These are phyloP conservation scores for Acorus gramineus DNA, from an alignment of 106 monocot species.

Conservation along the genomic window DNA sequence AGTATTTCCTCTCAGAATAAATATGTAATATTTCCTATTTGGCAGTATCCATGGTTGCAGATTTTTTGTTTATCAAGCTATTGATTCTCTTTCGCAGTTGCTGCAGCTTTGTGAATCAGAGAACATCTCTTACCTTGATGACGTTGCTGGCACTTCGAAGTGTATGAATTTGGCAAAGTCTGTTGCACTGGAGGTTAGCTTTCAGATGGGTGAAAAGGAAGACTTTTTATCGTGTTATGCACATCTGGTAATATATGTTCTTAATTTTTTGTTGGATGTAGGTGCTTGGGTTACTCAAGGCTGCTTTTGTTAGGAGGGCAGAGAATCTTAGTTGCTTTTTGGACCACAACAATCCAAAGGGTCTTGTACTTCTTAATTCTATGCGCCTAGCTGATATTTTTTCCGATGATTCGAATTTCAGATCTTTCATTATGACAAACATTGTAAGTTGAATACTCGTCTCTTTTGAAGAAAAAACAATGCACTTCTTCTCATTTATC, in stretches of 20 bases:
- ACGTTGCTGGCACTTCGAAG: conserved; percentile 75
- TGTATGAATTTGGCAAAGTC: conserved; percentile 79
- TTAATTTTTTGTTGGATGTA: conserved; percentile 16
- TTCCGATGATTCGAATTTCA: conserved; percentile 97
- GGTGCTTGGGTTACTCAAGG: conserved; percentile 78
- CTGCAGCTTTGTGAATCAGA: conserved; percentile 97
- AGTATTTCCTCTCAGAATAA: too few relatives aligned
- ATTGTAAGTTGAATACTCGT: conserved; percentile 35
- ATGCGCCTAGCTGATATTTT: conserved; percentile 90
- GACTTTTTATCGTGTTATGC: background rate
- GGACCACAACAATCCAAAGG: conserved; percentile 53
- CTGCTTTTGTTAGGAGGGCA: conserved; percentile 38
- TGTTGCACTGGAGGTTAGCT: conserved; percentile 69
- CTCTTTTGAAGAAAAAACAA: background rate
- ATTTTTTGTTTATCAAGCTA: background rate
- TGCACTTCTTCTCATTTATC: background rate
- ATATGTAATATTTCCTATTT: too few relatives aligned
- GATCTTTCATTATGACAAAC: conserved; percentile 83
- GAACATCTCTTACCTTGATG: conserved; percentile 92
- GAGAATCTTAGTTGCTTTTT: conserved; percentile 23
- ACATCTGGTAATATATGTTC: background rate
- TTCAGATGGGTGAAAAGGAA: background rate
- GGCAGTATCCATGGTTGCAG: too few relatives aligned
- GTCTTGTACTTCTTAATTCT: conserved; percentile 79
- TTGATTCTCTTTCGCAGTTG: conserved; percentile 37